Evolutionary conservation across 352 stramenopile species (phyloP).

Genomic region (Pythium phragmitis): DNA sequence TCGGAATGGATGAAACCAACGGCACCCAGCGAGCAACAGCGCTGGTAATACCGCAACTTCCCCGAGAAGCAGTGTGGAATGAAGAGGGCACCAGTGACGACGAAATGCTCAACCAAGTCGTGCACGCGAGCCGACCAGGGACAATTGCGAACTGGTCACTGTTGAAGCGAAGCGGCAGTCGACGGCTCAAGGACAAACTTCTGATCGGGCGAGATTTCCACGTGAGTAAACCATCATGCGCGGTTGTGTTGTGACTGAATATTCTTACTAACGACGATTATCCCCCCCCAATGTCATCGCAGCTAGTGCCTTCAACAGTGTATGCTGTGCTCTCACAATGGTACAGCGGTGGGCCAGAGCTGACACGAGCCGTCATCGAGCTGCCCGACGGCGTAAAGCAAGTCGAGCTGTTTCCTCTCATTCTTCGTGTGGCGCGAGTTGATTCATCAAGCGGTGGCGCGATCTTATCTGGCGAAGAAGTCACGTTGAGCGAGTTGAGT

Average conservation of each 20-base stretch:
- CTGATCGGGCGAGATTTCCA: conserved; percentile 74
- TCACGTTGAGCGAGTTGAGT: conserved; percentile 65
- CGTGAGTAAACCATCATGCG: conserved; percentile 37
- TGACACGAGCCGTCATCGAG: conserved; percentile 56
- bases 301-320: conserved; percentile 69
- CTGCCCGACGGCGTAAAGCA: conserved; percentile 38
- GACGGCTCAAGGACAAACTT: conserved; percentile 72
- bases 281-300: conserved; percentile 2
- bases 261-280: not conserved
- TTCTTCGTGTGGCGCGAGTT: conserved; percentile 75
- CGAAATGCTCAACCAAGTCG: conserved; percentile 17
- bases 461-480: conserved; percentile 79
- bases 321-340: conserved; percentile 70
- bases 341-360: conserved; percentile 77
- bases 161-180: conserved; percentile 70
- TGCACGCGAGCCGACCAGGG: conserved; percentile 40
- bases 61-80: conserved; percentile 37
- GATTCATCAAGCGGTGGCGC: conserved; percentile 65
- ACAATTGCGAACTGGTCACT: conserved; percentile 81
- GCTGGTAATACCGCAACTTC: conserved; percentile 54
- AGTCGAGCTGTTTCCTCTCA: conserved; percentile 78
- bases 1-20: conserved; percentile 55
- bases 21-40: conserved; percentile 54
- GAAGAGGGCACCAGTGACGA: conserved; percentile 28
- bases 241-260: not conserved